Conservation (phyloP, 495 filamentous ascomycete genomes). For the Talaromyces borbonicus region DNA sequence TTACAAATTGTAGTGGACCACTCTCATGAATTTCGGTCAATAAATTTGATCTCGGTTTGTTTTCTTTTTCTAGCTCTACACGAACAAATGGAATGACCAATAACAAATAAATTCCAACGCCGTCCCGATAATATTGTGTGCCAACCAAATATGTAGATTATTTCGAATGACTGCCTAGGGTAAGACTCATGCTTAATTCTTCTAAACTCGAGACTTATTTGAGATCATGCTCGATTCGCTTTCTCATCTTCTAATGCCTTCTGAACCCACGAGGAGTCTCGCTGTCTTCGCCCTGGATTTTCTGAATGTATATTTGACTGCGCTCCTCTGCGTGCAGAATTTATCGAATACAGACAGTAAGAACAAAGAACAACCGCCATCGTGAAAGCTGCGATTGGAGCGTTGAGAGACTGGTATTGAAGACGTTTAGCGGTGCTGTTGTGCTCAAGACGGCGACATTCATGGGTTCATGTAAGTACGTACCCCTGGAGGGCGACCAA, state of each 20-base stretch:
- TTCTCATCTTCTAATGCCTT: constrained; percentile 30
- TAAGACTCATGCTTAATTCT: no score
- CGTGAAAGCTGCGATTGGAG: constrained; percentile 40
- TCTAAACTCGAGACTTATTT: no score
- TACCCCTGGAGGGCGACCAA: constrained; percentile 2
- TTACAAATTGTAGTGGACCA: no score
- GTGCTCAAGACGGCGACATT: background rate
- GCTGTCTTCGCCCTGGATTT: background rate
- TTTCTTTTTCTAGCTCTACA: no score
- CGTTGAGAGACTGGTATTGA: constrained; percentile 28
- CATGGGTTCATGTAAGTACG: background rate
- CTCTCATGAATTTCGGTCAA: no score
- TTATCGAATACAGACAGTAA: constrained; percentile 40
- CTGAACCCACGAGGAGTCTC: constrained; percentile 22
- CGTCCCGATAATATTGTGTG: no score
- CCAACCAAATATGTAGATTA: no score
- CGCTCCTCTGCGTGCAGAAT: constrained; percentile 31
- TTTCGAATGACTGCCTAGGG: no score
- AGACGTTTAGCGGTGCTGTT: background rate
- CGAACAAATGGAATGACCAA: no score
- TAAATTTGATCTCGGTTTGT: no score
- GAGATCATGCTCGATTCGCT: no score
- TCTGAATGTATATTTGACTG: background rate
- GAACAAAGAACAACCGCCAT: constrained; percentile 40
- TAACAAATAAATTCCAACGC: no score